phyloP scores from a whole-genome alignment of 192 early-diverging fungal species.

The Backusella macrospora region DNA sequence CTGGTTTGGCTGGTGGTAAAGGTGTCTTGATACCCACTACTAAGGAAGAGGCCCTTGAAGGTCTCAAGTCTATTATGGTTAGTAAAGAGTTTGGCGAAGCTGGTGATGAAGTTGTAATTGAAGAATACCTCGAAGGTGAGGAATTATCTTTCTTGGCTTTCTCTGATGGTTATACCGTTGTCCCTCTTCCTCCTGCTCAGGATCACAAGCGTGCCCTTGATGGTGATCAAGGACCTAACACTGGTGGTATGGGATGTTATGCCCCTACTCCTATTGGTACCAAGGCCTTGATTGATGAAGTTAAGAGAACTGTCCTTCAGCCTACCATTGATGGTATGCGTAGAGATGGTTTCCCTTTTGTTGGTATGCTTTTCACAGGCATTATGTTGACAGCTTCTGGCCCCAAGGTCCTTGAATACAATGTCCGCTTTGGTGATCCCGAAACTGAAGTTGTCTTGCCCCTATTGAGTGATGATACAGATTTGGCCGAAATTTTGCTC shows the following conservation, averaged over 20 bases:
- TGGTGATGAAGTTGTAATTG: slow-evolving; percentile 92
- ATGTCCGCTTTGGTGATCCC: slow-evolving; percentile 97
- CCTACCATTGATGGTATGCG: slow-evolving; percentile 97
- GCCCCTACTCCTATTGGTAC: slow-evolving; percentile 94
- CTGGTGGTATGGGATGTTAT: slow-evolving; percentile 99
- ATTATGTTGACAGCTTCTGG: slow-evolving; percentile 92
- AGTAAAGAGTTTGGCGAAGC: slow-evolving; percentile 87
- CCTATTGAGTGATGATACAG: slow-evolving; percentile 78
- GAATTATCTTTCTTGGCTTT: slow-evolving; percentile 92
- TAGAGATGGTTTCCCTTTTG: slow-evolving; percentile 93
- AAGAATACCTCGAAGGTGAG: slow-evolving; percentile 92
- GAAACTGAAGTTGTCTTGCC: slow-evolving; percentile 97
- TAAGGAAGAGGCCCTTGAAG: slow-evolving; percentile 82
- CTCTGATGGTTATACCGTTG: slow-evolving; percentile 93
- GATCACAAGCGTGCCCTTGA: slow-evolving; percentile 99
- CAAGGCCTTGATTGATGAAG: slow-evolving; percentile 64
- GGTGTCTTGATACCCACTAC: slow-evolving; percentile 91
- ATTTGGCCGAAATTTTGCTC: slow-evolving; percentile 86
- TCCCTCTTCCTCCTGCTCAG: slow-evolving; percentile 91
- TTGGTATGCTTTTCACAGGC: slow-evolving; percentile 96
- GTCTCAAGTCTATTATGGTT: slow-evolving; percentile 89
- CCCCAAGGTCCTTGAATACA: slow-evolving; percentile 97
- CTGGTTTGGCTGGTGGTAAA: slow-evolving; percentile 97
- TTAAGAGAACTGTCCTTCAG: slow-evolving; percentile 82
- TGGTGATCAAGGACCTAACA: slow-evolving; percentile 92